Percentiles rank a stretch among this genome's conserved stretches.
Evolutionary conservation across 345 rosid species (phyloP).

Genomic region (Salix arbutifolia): DNA sequence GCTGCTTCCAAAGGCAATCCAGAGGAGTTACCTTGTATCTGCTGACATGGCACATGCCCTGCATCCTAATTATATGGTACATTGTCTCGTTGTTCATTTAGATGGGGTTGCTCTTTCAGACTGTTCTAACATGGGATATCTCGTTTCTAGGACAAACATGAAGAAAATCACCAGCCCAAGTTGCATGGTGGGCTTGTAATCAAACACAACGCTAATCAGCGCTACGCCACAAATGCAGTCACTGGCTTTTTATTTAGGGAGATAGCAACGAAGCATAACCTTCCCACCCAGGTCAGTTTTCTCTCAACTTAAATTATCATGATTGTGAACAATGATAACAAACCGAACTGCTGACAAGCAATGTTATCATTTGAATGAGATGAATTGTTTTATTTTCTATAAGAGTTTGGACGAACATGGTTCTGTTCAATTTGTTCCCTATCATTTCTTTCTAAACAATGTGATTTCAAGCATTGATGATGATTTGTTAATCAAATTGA

Average conservation of each 20-base stretch:
- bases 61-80: slow-evolving; percentile 88
- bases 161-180: slow-evolving; percentile 93
- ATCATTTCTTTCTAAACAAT: neutral
- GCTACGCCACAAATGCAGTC: slow-evolving; percentile 90
- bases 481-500: neutral
- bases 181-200: slow-evolving; percentile 98
- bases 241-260: slow-evolving; percentile 79
- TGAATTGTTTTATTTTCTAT: neutral
- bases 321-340: neutral
- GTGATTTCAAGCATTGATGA: neutral
- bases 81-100: neutral
- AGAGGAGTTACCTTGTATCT: slow-evolving; percentile 81
- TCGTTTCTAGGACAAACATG: slow-evolving; percentile 77
- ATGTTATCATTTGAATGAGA: neutral
- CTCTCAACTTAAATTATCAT: neutral
- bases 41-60: slow-evolving; percentile 99
- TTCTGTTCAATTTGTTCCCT: neutral
- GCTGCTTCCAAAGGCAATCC: slow-evolving; percentile 83
- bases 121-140: slow-evolving; percentile 12
- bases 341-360: neutral
- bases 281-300: slow-evolving; percentile 69
- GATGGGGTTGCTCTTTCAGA: slow-evolving; percentile 6
- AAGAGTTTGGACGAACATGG: neutral
- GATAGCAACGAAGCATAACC: slow-evolving; percentile 65
- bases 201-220: slow-evolving; percentile 94